phyloP scores from a whole-genome alignment of 1,139 yeast species.

The Candida sp. region DNA sequence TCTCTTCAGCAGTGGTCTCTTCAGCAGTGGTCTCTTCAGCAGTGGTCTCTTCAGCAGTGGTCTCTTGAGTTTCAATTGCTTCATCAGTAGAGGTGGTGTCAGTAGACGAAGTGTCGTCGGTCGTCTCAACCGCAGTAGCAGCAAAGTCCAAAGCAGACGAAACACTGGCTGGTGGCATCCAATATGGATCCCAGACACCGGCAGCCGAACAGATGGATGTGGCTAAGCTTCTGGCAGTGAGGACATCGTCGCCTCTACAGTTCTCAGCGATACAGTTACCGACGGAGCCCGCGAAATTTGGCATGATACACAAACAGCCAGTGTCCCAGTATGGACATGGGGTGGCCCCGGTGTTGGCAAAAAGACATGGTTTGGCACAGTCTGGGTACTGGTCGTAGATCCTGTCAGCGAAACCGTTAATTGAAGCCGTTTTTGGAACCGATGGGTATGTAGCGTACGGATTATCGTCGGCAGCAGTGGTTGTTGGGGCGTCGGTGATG shows the following conservation, averaged over 20 bases:
- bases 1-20: neutral
- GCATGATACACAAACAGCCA: slow-evolving; percentile 41
- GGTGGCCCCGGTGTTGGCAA: slow-evolving; percentile 31
- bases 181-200: slow-evolving; percentile 44
- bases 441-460: slow-evolving; percentile 30
- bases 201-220: slow-evolving; percentile 41
- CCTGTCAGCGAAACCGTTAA: slow-evolving; percentile 43
- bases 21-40: neutral
- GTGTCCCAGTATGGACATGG: slow-evolving; percentile 44
- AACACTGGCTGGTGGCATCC: slow-evolving; percentile 42
- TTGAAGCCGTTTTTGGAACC: slow-evolving; percentile 36
- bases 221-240: slow-evolving; percentile 41
- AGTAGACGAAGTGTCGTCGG: neutral
- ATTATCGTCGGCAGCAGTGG: slow-evolving; percentile 7
- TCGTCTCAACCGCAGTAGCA: slow-evolving; percentile 19
- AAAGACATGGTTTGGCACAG: slow-evolving; percentile 27
- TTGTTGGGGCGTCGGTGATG: slow-evolving; percentile 6
- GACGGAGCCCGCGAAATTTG: slow-evolving; percentile 28
- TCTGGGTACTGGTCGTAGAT: slow-evolving; percentile 24
- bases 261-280: slow-evolving; percentile 32
- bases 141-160: slow-evolving; percentile 37
- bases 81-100: slow-evolving; percentile 13
- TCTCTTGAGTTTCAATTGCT: neutral
- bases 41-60: neutral
- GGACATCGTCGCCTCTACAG: slow-evolving; percentile 40